Evolutionary conservation across 495 filamentous ascomycete genomes (phyloP).

Genomic region (Saxispiralis lemnorum): DNA sequence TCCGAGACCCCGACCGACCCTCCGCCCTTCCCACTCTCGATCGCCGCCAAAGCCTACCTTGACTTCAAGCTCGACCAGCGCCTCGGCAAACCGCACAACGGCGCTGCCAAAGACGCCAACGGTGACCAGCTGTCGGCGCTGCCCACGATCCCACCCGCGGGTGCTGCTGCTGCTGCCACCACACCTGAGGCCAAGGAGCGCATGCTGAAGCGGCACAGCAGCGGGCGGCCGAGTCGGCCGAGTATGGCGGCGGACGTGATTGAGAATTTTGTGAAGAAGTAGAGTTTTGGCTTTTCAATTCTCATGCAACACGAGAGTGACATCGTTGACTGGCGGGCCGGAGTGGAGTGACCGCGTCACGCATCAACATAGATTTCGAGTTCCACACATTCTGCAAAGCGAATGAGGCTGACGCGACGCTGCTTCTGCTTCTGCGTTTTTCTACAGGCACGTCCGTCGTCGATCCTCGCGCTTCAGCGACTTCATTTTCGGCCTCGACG

Average conservation of each 20-base stretch:
- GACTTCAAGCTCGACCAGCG: slow-evolving; percentile 49
- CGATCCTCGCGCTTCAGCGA: slow-evolving; percentile 3
- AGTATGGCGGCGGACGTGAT: slow-evolving; percentile 9
- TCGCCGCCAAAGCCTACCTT: slow-evolving; percentile 63
- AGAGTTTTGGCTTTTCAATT: slow-evolving; percentile 1
- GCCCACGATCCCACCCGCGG: slow-evolving; percentile 6
- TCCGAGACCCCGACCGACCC: slow-evolving; percentile 61
- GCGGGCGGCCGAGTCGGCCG: slow-evolving; percentile 4
- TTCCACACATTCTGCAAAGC: too few species aligned
- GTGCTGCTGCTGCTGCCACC: background rate
- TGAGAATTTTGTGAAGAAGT: slow-evolving; percentile 16
- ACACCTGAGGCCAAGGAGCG: slow-evolving; percentile 4
- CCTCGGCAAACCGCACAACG: slow-evolving; percentile 9
- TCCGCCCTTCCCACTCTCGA: slow-evolving; percentile 59
- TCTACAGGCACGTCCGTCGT: slow-evolving; percentile 6
- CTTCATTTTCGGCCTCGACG: slow-evolving; percentile 1
- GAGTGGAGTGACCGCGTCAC: too few species aligned
- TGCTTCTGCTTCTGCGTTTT: too few species aligned
- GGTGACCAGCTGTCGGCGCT: slow-evolving; percentile 12
- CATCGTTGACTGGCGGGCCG: too few species aligned
- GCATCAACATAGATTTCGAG: too few species aligned
- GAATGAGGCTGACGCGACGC: too few species aligned
- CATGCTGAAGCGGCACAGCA: slow-evolving; percentile 8
- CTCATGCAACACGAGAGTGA: background rate
- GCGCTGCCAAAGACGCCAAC: slow-evolving; percentile 7